Evolutionary conservation across 495 filamentous ascomycete species (phyloP).

Genomic region (Astrothelium subdiscretum): DNA sequence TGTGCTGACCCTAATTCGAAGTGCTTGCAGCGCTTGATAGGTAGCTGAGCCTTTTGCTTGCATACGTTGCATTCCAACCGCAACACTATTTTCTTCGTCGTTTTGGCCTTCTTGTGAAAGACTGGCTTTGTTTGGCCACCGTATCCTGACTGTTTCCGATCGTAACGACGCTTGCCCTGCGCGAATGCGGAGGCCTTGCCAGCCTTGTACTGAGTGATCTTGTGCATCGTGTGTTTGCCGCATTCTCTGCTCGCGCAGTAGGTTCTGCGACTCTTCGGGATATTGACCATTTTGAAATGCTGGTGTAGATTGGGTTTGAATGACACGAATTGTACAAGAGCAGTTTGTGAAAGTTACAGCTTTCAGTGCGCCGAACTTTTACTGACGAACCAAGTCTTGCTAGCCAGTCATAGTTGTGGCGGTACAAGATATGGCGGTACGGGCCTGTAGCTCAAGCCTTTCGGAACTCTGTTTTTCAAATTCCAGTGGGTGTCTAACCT

Average conservation of each 20-base stretch:
- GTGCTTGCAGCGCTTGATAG: constrained; percentile 99
- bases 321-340: too few species aligned
- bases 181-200: constrained; percentile 91
- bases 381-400: too few species aligned
- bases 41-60: constrained; percentile 97
- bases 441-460: too few species aligned
- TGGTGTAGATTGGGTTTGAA: too few species aligned
- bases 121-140: constrained; percentile 99
- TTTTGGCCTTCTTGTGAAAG: constrained; percentile 99
- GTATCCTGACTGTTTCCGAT: constrained; percentile 95
- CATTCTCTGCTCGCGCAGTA: constrained; percentile 93
- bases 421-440: too few species aligned
- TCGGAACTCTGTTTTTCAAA: too few species aligned
- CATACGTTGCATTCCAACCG: constrained; percentile 89
- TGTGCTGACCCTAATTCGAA: constrained; percentile 89
- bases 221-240: constrained; percentile 61
- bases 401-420: too few species aligned
- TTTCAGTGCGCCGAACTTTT: too few species aligned
- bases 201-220: constrained; percentile 64
- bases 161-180: constrained; percentile 99
- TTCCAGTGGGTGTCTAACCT: too few species aligned
- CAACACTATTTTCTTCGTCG: constrained; percentile 99
- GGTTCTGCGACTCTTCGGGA: constrained; percentile 82
- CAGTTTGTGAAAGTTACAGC: too few species aligned
- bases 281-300: too few species aligned